Evolutionary conservation across 2,329 filamentous ascomycete species (phyloP).

Genomic region (Penicillium sp.): DNA sequence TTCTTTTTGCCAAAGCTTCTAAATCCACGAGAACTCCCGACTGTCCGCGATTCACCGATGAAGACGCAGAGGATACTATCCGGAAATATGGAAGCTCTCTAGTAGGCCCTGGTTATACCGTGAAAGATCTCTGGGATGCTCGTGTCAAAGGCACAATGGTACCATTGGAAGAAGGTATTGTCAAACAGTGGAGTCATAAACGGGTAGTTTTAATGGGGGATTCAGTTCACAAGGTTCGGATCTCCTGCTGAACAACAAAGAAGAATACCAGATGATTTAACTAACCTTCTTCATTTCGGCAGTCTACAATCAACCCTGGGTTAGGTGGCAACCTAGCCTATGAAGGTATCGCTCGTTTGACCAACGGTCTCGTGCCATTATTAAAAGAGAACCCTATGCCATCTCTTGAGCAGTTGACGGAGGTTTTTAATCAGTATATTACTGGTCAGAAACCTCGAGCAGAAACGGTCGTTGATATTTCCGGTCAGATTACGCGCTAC

Average conservation of each 20-base stretch:
- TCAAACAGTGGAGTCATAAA: constrained; percentile 15
- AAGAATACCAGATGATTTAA: not conserved
- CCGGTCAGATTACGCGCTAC: constrained; percentile 22
- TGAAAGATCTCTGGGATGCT: constrained; percentile 17
- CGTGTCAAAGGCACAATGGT: constrained; percentile 15
- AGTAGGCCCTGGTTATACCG: constrained; percentile 21
- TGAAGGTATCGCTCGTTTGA: constrained; percentile 36
- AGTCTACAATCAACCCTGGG: constrained; percentile 29
- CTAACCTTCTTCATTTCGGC: not conserved
- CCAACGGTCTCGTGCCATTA: constrained; percentile 29
- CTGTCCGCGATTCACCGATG: constrained; percentile 12
- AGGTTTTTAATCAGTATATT: constrained; percentile 18
- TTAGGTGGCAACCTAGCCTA: constrained; percentile 41
- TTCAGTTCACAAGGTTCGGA: constrained; percentile 17
- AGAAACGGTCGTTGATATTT: constrained; percentile 12
- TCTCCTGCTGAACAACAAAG: not conserved
- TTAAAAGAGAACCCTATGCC: constrained; percentile 12
- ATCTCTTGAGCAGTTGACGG: constrained; percentile 13
- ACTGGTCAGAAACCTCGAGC: constrained; percentile 21
- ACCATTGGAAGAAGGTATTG: constrained; percentile 16
- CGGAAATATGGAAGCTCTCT: constrained; percentile 6
- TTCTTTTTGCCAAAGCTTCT: constrained; percentile 14
- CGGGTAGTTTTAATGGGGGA: constrained; percentile 21
- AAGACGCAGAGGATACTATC: constrained; percentile 14
- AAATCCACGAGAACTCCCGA: constrained; percentile 10